Base-by-base conservation (phyloP, 2,329 filamentous ascomycete genomes). In the Gyromitra esculenta region DNA sequence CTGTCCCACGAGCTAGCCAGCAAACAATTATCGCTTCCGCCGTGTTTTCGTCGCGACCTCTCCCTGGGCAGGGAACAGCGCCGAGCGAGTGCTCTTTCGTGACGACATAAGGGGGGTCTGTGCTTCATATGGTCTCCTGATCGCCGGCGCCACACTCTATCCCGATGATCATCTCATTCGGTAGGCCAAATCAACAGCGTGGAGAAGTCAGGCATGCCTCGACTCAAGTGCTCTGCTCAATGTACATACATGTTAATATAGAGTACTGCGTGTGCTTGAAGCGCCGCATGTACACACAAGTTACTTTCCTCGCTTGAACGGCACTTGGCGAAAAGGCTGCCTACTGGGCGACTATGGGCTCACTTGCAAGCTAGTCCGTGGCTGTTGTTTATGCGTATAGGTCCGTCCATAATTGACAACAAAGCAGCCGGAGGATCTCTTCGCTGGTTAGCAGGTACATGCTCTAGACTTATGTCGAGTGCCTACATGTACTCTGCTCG, bases 161-260 rank as follows among this genome's bases (percentile, higher is more conserved):
- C 18, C 50, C 72, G 72, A 65, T 75, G 72, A 52, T 57, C 72
- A 75, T 75, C 72, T 75, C 65, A 21, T 25, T 13, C 11, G 54
- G 18, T 8, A 64, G 15, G 41, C 25, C 45, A 43, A 56, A 13
- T 64, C 18, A 31, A 70, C 50, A 25, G 25, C 13, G 41, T 15
- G 21, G 43, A 65, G n/a, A 31, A 31, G 25, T 31, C 4, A 31
- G 4, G 25, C 25, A 31, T 31, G 25, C 25, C 25, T 31, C 25
- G 25, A 31, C 25, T 31, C 0, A 3, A 31, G 25, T 31, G 4
- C 57, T 63, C 48, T 35, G 41, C 63, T 56, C 18, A 35, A 39
- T 25, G 25, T 25, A 25, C 21, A 65, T 25, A 21, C 15, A 18
- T 35, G 13, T n/a, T 1, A 9, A 31, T 25, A 48, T 45, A n/a